These are phyloP conservation scores for Fusarium illudens DNA, from an alignment of 2,329 filamentous ascomycete species.

Conservation along the genomic window DNA sequence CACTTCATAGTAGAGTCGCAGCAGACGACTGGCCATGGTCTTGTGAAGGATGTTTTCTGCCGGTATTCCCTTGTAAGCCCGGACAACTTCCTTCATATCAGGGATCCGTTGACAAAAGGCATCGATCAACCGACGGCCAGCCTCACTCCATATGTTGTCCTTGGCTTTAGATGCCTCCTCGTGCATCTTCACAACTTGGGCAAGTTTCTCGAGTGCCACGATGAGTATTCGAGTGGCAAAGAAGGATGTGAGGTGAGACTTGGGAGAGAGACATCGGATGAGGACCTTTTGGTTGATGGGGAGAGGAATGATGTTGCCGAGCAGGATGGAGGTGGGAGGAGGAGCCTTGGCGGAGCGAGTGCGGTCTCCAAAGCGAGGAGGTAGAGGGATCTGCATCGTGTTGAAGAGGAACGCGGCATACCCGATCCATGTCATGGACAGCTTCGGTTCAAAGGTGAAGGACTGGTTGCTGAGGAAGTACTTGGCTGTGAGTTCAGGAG, in stretches of 20 bases:
- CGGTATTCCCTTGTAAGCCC: slow-evolving; percentile 73
- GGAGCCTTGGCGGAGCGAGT: slow-evolving; percentile 70
- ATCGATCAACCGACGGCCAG: slow-evolving; percentile 71
- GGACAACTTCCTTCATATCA: slow-evolving; percentile 80
- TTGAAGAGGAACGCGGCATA: slow-evolving; percentile 90
- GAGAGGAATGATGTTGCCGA: slow-evolving; percentile 87
- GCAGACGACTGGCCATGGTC: slow-evolving; percentile 78
- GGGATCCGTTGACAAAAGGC: slow-evolving; percentile 84
- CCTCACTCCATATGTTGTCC: slow-evolving; percentile 71
- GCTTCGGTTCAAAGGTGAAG: slow-evolving; percentile 89
- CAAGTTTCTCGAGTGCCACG: slow-evolving; percentile 80
- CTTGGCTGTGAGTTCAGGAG: slow-evolving; percentile 86
- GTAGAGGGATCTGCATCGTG: slow-evolving; percentile 77
- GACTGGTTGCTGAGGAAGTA: slow-evolving; percentile 84
- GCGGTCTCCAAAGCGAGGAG: slow-evolving; percentile 73
- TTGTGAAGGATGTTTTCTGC: slow-evolving; percentile 77
- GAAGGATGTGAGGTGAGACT: slow-evolving; percentile 81
- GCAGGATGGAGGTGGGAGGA: slow-evolving; percentile 78
- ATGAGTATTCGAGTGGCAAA: slow-evolving; percentile 84
- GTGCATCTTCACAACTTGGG: slow-evolving; percentile 69
- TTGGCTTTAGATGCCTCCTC: slow-evolving; percentile 52
- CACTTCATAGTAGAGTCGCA: slow-evolving; percentile 86
- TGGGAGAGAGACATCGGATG: slow-evolving; percentile 79
- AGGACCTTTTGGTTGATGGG: slow-evolving; percentile 83
- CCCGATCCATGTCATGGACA: slow-evolving; percentile 93